Conservation (phyloP, 768 basidiomycete genomes). For the Candolleomyces efflorescens region DNA sequence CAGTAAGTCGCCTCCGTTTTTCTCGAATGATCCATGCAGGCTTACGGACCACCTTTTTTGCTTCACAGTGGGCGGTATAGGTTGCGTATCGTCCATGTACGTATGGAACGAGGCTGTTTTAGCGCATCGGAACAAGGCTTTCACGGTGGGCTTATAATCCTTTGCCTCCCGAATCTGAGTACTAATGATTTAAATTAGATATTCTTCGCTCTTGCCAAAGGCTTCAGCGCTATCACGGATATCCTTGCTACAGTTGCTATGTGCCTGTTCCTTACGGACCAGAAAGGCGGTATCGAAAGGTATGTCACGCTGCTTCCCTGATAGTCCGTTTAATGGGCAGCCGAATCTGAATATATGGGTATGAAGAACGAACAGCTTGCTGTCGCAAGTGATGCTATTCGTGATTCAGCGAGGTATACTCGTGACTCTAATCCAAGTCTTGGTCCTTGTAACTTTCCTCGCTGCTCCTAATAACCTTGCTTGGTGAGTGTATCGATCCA, state of each 20-base stretch:
- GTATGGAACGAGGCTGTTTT: slow-evolving; percentile 28
- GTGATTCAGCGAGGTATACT: slow-evolving; percentile 39
- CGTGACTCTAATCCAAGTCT: slow-evolving; percentile 38
- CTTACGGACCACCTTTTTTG: neutral
- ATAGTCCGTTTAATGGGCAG: neutral
- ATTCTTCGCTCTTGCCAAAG: slow-evolving; percentile 41
- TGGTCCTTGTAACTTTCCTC: slow-evolving; percentile 38
- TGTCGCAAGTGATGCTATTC: slow-evolving; percentile 35
- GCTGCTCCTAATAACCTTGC: slow-evolving; percentile 29
- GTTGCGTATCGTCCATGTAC: slow-evolving; percentile 32
- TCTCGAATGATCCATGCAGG: too few relatives aligned
- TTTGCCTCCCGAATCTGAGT: too few relatives aligned
- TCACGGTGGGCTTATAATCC: slow-evolving; percentile 27
- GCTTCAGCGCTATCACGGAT: slow-evolving; percentile 39
- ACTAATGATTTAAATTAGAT: slow-evolving; percentile 27
- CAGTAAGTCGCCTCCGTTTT: slow-evolving; percentile 14
- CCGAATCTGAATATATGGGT: neutral
- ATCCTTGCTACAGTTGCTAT: slow-evolving; percentile 41
- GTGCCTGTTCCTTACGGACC: slow-evolving; percentile 33
- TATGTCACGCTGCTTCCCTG: slow-evolving; percentile 15
- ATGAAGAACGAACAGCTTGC: slow-evolving; percentile 34
- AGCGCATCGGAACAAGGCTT: slow-evolving; percentile 21
- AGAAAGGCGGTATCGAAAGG: slow-evolving; percentile 35
- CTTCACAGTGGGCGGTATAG: neutral
- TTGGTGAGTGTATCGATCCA: slow-evolving; percentile 25